A percentile compares a stretch with the other conserved stretches of the same genome.
Evolutionary conservation across 2,329 filamentous ascomycete species (phyloP).

Genomic region (Triangularia verruculosa): DNA sequence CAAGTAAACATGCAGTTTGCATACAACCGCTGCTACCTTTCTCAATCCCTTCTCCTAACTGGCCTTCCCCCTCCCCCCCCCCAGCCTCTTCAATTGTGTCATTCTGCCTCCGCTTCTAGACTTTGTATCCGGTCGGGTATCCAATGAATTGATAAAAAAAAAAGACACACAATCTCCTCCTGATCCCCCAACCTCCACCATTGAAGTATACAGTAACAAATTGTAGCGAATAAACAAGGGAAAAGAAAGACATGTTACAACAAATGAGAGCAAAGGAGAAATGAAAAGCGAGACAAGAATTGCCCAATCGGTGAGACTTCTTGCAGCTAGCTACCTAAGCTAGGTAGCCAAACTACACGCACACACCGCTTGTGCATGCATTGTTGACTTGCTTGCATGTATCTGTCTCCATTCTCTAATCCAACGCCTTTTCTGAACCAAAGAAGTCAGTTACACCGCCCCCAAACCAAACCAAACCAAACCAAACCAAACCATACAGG

Average conservation of each 20-base stretch:
- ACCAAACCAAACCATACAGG: too few species aligned
- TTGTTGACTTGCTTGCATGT: too few species aligned
- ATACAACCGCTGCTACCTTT: background rate
- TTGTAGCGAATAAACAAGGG: too few species aligned
- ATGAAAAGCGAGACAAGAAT: background rate
- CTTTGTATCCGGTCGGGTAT: background rate
- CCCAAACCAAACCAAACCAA: too few species aligned
- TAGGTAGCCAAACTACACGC: background rate
- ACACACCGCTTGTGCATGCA: too few species aligned
- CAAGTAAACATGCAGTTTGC: background rate
- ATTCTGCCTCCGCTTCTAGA: background rate
- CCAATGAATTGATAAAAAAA: background rate
- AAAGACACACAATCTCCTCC: background rate
- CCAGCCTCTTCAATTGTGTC: background rate
- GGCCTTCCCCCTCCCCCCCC: background rate
- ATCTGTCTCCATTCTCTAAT: too few species aligned
- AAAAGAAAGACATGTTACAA: background rate
- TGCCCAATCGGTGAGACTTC: background rate
- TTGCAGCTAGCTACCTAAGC: background rate
- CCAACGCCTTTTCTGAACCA: too few species aligned
- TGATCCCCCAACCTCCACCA: too few species aligned
- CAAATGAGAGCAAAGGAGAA: background rate
- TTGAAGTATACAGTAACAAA: too few species aligned
- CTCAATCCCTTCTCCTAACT: too few species aligned
- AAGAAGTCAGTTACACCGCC: too few species aligned